Percentiles rank a stretch among this genome's conserved stretches.
phyloP scores from a whole-genome alignment of 768 basidiomycete species.

The Psilocybe subaeruginosa region DNA sequence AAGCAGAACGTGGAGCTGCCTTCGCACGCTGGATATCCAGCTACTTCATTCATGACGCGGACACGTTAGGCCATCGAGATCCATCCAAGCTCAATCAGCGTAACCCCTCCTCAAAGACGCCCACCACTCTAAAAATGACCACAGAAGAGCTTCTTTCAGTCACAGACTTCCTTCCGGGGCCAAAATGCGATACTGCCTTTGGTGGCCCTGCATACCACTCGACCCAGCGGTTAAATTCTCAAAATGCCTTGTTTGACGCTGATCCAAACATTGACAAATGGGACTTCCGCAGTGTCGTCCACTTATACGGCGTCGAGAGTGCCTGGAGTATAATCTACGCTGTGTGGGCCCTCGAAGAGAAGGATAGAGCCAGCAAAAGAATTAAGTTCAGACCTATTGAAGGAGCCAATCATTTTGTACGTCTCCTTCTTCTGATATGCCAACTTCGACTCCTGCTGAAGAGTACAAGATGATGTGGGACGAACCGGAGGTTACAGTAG shows the following conservation, averaged over 20 bases:
- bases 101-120: neutral
- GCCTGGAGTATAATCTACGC: slow-evolving; percentile 6
- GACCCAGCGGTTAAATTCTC: neutral
- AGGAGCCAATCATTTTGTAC: slow-evolving; percentile 12
- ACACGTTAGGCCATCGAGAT: neutral
- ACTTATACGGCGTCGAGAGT: slow-evolving; percentile 2
- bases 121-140: neutral
- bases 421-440: neutral
- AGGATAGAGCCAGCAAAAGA: neutral
- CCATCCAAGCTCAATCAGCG: neutral
- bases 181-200: neutral
- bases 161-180: neutral
- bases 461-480: slow-evolving; percentile 10
- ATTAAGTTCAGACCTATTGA: neutral
- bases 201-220: neutral
- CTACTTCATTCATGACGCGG: slow-evolving; percentile 3
- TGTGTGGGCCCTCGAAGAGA: slow-evolving; percentile 1
- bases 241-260: slow-evolving; percentile 1
- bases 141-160: neutral
- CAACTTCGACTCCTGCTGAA: neutral
- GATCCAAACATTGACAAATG: neutral
- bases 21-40: slow-evolving; percentile 7
- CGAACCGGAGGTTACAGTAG: neutral
- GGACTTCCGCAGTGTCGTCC: neutral
- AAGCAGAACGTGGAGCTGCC: neutral